Evolutionary conservation across 2,329 filamentous ascomycete genomes (phyloP), one percentile per base, ranked within the genome.

Genomic region (Ophiosphaerella herpotricha): DNA sequence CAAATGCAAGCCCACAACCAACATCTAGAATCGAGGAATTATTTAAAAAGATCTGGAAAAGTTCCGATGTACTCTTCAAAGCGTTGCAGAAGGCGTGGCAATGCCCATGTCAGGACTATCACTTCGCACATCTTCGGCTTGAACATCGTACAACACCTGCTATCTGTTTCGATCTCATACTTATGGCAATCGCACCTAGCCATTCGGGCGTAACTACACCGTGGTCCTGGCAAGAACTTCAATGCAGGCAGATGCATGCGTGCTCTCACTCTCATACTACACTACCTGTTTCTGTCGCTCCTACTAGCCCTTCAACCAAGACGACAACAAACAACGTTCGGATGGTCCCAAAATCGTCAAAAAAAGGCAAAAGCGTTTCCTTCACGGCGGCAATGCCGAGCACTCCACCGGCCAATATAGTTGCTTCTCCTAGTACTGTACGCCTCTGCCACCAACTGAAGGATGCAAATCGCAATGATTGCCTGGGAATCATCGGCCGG

Each of bases 91-190:
- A 51, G 8, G 53, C 61, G 18, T 63, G 59, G 55, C 41, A 58
- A 24, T 64, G 59, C 46, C 54, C 53, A 2, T 64, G 61, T 46
- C 48, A 51, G 45, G 51, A 57, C 13, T 55, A 62, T 42, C 61
- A 64, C 38, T 57, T 54, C 38, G 59, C 59, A 7, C 61, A 59
- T 39, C 46, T 64, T 13, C 49, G 54, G 13, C 52, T 64, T 3
- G 59, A 64, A 44, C 61, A 64, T 54, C 59, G 57, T 0, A 62
- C 51, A 41, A 38, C 57, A 8, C 36, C 61, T 13, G 54, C 57
- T 26, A 36, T 48, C 14, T 56, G 46, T 39, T 64, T 64, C 38
- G 55, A 62, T 23, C 43, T 63, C 31, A 53, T 63, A 34, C 48
- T 63, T n/a, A 34, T 23, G 8, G 16, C 11, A 13, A 16, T 8